Evolutionary conservation across 345 rosid species (phyloP).

Genomic region (Populus deltoides): DNA sequence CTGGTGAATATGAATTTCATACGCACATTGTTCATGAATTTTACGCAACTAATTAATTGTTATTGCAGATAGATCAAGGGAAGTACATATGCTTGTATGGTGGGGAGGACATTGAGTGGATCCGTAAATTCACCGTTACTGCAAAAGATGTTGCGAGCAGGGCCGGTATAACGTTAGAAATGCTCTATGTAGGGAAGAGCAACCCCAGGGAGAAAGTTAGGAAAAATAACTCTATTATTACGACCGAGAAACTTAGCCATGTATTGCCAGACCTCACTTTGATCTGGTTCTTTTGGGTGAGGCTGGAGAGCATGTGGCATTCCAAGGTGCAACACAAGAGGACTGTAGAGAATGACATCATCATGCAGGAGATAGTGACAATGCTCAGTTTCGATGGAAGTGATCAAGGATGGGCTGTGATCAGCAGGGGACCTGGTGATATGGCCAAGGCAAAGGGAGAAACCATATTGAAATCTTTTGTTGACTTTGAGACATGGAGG

Average conservation of each 20-base stretch:
- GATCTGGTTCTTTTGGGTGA: slow-evolving; percentile 59
- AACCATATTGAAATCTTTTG: slow-evolving; percentile 17
- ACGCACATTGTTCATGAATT: background rate
- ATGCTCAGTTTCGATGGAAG: slow-evolving; percentile 60
- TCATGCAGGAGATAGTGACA: slow-evolving; percentile 48
- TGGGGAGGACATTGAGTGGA: slow-evolving; percentile 77
- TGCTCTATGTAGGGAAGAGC: slow-evolving; percentile 74
- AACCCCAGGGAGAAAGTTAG: slow-evolving; percentile 46
- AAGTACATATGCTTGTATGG: slow-evolving; percentile 68
- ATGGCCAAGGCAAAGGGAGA: slow-evolving; percentile 45
- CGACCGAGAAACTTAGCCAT: slow-evolving; percentile 42
- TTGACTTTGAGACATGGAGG: slow-evolving; percentile 29
- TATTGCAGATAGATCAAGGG: slow-evolving; percentile 17
- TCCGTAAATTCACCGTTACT: slow-evolving; percentile 40
- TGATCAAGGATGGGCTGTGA: slow-evolving; percentile 62
- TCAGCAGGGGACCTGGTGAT: slow-evolving; percentile 32
- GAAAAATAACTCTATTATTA: slow-evolving; percentile 36
- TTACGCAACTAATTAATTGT: background rate
- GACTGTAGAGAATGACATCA: slow-evolving; percentile 38
- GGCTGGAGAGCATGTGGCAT: slow-evolving; percentile 76
- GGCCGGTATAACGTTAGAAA: slow-evolving; percentile 37
- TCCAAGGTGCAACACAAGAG: slow-evolving; percentile 39
- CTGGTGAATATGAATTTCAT: background rate
- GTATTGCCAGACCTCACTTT: slow-evolving; percentile 32
- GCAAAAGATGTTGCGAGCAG: slow-evolving; percentile 34